Percentiles rank a stretch among this genome's conserved stretches.
phyloP scores from a whole-genome alignment of 2,329 filamentous ascomycete species.

The Ustulina deusta region DNA sequence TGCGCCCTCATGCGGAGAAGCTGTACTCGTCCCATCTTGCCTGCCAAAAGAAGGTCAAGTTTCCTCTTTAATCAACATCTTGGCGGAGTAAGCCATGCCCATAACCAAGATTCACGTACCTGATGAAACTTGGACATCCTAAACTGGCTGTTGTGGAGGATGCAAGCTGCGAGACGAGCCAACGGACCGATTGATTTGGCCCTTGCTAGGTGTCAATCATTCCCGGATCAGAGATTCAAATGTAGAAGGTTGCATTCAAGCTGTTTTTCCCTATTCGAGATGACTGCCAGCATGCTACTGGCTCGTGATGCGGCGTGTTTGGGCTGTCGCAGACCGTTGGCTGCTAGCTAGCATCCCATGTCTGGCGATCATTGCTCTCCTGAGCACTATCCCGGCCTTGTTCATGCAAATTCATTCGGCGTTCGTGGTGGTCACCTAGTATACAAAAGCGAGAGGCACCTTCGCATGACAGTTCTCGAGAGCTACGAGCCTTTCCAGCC shows the following conservation, averaged over 20 bases:
- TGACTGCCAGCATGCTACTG: constrained; percentile 32
- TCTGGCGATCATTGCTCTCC: constrained; percentile 22
- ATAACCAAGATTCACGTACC: not conserved
- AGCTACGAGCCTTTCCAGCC: not conserved
- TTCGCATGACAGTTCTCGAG: constrained; percentile 7
- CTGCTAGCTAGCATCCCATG: not conserved
- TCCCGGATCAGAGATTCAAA: constrained; percentile 20
- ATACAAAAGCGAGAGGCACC: constrained; percentile 7
- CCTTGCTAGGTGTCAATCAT: constrained; percentile 12
- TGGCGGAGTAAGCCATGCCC: constrained; percentile 2
- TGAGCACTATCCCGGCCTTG: not conserved
- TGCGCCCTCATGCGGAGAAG: constrained; percentile 16
- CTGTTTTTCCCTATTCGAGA: constrained; percentile 30
- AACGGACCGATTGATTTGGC: constrained; percentile 25
- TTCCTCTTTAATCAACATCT: constrained; percentile 11
- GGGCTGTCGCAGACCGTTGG: constrained; percentile 5
- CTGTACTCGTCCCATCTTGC: constrained; percentile 8
- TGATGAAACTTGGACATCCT: not conserved
- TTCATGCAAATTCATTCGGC: constrained; percentile 26
- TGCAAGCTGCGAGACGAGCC: constrained; percentile 14
- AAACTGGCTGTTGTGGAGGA: not conserved
- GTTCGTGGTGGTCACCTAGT: constrained; percentile 10
- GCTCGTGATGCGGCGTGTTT: constrained; percentile 28
- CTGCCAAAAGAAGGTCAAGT: constrained; percentile 33
- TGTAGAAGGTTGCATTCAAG: constrained; percentile 34